Evolutionary conservation across 169 alveolate species (phyloP).

Genomic region (Eimeria tenella): DNA sequence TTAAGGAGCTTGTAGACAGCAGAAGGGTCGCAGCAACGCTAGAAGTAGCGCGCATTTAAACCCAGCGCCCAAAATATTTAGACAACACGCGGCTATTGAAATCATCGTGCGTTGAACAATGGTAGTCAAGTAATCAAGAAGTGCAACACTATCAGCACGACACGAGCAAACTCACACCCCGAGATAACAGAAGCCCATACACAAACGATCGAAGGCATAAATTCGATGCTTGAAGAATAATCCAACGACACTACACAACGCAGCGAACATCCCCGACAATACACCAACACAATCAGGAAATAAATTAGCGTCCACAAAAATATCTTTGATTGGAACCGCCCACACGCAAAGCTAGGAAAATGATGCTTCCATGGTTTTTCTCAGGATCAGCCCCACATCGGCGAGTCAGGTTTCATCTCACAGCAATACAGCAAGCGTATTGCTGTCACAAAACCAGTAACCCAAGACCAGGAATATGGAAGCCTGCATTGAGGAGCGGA

Average conservation of each 20-base stretch:
- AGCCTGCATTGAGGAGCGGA: conserved; percentile 41
- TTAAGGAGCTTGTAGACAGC: conserved; percentile 21
- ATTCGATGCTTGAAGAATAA: background rate
- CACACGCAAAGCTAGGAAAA: background rate
- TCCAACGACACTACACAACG: background rate
- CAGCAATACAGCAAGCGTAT: background rate
- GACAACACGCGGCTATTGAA: no score
- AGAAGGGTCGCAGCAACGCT: conserved; percentile 9
- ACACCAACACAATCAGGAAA: no score
- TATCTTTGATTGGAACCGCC: background rate
- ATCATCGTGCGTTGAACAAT: no score
- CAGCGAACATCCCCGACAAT: no score
- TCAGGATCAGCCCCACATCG: conserved; percentile 61
- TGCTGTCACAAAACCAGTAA: conserved; percentile 17
- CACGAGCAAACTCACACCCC: no score
- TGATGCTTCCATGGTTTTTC: conserved; percentile 72
- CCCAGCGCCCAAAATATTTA: no score
- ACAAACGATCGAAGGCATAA: background rate
- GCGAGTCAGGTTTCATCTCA: conserved; percentile 21
- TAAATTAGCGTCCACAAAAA: background rate
- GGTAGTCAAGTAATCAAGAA: no score
- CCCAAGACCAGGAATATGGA: conserved; percentile 73
- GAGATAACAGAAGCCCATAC: no score
- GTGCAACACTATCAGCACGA: background rate
- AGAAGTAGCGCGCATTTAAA: background rate